phyloP scores from a whole-genome alignment of 352 stramenopile genomes.

The Phytophthora pisi region DNA sequence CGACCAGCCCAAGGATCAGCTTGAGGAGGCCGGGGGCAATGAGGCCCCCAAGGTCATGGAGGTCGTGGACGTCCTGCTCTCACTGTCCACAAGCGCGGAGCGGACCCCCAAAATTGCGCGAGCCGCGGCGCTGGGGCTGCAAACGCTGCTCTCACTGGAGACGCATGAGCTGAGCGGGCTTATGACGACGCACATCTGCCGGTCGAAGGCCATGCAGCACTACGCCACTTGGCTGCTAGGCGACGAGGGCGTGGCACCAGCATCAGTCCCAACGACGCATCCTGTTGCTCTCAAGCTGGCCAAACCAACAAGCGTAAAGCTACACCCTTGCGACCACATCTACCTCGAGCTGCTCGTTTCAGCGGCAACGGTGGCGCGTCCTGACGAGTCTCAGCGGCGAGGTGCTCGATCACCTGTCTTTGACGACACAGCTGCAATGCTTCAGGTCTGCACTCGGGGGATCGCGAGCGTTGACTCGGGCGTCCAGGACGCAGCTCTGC shows the following conservation, averaged over 20 bases:
- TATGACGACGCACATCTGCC: slow-evolving; percentile 31
- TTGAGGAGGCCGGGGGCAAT: neutral
- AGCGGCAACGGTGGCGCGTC: slow-evolving; percentile 12
- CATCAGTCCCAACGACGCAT: neutral
- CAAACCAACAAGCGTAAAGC: neutral
- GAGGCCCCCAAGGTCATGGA: slow-evolving; percentile 27
- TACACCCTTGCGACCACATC: slow-evolving; percentile 11
- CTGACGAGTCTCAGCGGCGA: slow-evolving; percentile 13
- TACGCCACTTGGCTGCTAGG: slow-evolving; percentile 23
- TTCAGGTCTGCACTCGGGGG: slow-evolving; percentile 29
- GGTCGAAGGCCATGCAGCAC: slow-evolving; percentile 20
- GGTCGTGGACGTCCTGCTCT: slow-evolving; percentile 34
- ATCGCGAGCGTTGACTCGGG: slow-evolving; percentile 11
- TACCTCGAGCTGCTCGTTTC: slow-evolving; percentile 31
- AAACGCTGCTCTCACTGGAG: slow-evolving; percentile 19
- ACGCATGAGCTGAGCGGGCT: slow-evolving; percentile 19
- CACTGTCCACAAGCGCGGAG: slow-evolving; percentile 20
- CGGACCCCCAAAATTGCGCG: slow-evolving; percentile 13
- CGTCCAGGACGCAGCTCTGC: slow-evolving; percentile 27
- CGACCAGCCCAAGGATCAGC: slow-evolving; percentile 14
- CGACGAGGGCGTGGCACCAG: neutral
- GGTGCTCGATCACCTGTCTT: slow-evolving; percentile 24
- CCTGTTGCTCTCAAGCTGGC: neutral
- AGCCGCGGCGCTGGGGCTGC: slow-evolving; percentile 19
- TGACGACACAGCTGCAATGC: slow-evolving; percentile 29